Percentiles rank a stretch among this genome's conserved stretches.
Evolutionary conservation across 805 yeast species (phyloP).

Genomic region (Yarrowia alimentaria): DNA sequence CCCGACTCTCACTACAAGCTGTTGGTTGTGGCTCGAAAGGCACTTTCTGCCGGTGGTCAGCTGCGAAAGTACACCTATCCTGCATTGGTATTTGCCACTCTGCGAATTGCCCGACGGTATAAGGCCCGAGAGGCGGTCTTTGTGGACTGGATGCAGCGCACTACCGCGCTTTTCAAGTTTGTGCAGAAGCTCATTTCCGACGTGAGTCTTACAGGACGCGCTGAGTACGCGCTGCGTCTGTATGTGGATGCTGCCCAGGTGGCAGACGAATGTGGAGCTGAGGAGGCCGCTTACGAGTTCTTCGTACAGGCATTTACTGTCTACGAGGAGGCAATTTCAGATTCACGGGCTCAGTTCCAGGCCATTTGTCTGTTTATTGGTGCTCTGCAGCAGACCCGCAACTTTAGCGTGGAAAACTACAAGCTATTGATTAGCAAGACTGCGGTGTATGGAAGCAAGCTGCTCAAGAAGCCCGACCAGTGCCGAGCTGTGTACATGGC

Average conservation of each 20-base stretch:
- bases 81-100: constrained; percentile 61
- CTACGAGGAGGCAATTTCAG: constrained; percentile 65
- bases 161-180: constrained; percentile 65
- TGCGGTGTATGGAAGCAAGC: constrained; percentile 82
- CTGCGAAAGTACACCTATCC: constrained; percentile 69
- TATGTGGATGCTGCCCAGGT: constrained; percentile 68
- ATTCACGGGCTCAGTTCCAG: constrained; percentile 54
- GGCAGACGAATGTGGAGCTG: constrained; percentile 73
- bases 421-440: constrained; percentile 80
- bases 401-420: constrained; percentile 63
- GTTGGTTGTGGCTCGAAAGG: constrained; percentile 47
- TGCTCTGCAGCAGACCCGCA: constrained; percentile 51
- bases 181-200: constrained; percentile 69
- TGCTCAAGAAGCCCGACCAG: constrained; percentile 90
- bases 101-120: constrained; percentile 57
- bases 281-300: constrained; percentile 79
- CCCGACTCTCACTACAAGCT: constrained; percentile 49
- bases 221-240: constrained; percentile 42
- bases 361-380: constrained; percentile 52
- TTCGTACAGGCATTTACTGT: constrained; percentile 83
- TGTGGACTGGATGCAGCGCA: constrained; percentile 36
- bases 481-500: constrained; percentile 86
- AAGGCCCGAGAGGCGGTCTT: constrained; percentile 35
- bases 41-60: constrained; percentile 52
- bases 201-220: constrained; percentile 45